Base-by-base conservation (phyloP, 2,329 filamentous ascomycete species). In the Drechslerella dactyloides region DNA sequence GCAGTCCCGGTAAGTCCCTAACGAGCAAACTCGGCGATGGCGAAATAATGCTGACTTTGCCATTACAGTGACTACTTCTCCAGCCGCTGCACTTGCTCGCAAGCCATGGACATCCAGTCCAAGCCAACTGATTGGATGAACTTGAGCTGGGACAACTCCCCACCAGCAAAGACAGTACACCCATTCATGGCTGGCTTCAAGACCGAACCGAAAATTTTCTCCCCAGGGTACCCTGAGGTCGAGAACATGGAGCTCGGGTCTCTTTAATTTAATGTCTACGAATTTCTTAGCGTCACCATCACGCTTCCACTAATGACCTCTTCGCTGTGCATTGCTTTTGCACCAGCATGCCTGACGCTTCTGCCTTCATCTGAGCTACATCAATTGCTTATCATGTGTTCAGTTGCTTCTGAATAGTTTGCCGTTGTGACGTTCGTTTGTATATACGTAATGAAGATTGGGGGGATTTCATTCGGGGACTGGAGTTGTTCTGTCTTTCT, bases 401-500 rank as follows among this genome's bases (percentile, higher is more conserved):
- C 13, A 3, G 5, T 19, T 19, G 6, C 15, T 11, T 48, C 19
- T 48, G 11, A 10, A 21, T 19, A 3, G n/a, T 48, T 15, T 19
- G n/a, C 11, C 4, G n/a, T 48, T 48, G 15, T 10, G 11, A 48
- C 59, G 54, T 63, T 23, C 42, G 30, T 48, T 21, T 72, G 68
- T 72, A 72, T 52, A 70, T 72, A 70, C 33, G 68, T 65, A 65
- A 72, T 72, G 68, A 60, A 64, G 68, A 61, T 15, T 42, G 52
- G 53, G 48, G 54, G 59, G 40, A 42, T 42, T 53, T 65, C 33
- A 37, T 21, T 23, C 27, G 59, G 66, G 60, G 68, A 40, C 54
- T 35, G 68, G 68, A 72, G 68, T 72, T 72, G 68, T 52, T 51
- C 24, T 33, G 19, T 37, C 37, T 21, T 65, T 64, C 50, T 5